Conservation (phyloP, 257 asterid genomes). For the Scutellaria barbata region DNA sequence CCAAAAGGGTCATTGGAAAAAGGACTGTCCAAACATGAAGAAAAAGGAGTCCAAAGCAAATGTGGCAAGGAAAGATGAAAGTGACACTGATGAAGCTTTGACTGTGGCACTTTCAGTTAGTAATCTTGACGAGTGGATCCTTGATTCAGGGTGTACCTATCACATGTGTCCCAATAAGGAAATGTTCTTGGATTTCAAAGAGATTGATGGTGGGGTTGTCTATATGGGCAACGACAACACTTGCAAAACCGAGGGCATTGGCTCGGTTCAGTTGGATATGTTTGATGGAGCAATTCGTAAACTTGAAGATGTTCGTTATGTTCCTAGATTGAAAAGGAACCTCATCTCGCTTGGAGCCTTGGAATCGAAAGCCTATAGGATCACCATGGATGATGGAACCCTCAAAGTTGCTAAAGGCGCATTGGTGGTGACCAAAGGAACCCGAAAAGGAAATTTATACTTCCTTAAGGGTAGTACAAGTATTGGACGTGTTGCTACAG, state of each 20-base stretch:
- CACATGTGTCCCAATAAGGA: no score
- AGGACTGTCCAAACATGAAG: background rate
- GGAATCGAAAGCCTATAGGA: constrained; percentile 3
- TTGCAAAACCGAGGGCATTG: no score
- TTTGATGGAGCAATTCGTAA: no score
- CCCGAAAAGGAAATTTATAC: background rate
- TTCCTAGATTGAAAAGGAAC: no score
- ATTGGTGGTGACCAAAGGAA: background rate
- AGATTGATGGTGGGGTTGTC: no score
- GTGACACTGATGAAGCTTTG: background rate
- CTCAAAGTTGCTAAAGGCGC: constrained; percentile 10
- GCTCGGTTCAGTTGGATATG: no score
- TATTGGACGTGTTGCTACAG: background rate
- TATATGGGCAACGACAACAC: no score
- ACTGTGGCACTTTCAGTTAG: background rate
- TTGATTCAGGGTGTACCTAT: no score
- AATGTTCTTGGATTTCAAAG: no score
- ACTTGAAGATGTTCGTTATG: no score
- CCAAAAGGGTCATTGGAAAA: constrained; percentile 14
- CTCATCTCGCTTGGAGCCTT: no score
- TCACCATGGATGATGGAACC: background rate
- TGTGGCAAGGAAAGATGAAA: background rate
- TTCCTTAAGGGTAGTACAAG: background rate
- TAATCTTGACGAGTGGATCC: no score
- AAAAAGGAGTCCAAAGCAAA: background rate